Evolutionary conservation across 176 grass and related monocot genomes (phyloP).

Genomic region (Canna indica): DNA sequence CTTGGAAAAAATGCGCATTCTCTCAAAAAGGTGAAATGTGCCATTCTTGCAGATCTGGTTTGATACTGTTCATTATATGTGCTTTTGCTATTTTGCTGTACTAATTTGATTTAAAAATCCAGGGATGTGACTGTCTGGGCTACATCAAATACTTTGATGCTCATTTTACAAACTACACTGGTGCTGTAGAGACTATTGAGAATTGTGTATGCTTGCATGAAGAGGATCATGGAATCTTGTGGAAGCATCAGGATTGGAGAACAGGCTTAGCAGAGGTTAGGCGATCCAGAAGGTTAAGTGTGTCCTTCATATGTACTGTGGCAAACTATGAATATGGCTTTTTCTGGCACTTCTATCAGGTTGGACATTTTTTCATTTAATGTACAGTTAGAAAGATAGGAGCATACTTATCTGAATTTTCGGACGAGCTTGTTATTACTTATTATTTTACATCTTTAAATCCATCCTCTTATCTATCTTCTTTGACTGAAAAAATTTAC

Average conservation of each 20-base stretch:
- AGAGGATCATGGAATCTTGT: slow-evolving; percentile 97
- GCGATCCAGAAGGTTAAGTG: slow-evolving; percentile 88
- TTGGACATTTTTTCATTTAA: slow-evolving; percentile 15
- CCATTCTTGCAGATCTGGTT: slow-evolving; percentile 3
- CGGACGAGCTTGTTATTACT: not conserved
- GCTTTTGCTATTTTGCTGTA: slow-evolving; percentile 2
- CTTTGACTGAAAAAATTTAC: not conserved
- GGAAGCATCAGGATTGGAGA: slow-evolving; percentile 99
- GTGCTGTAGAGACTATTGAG: slow-evolving; percentile 94
- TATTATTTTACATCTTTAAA: no score
- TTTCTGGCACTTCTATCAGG: slow-evolving; percentile 99
- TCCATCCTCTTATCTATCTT: no score
- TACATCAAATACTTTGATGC: slow-evolving; percentile 99
- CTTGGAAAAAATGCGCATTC: slow-evolving; percentile 99
- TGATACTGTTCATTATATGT: slow-evolving; percentile 14
- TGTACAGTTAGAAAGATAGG: not conserved
- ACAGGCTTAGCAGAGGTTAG: slow-evolving; percentile 97
- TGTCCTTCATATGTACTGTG: slow-evolving; percentile 98
- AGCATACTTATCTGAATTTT: not conserved
- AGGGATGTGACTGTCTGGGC: slow-evolving; percentile 98
- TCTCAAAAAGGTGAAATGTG: slow-evolving; percentile 70
- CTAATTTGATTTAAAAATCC: slow-evolving; percentile 15
- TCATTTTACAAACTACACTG: slow-evolving; percentile 96
- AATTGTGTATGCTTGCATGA: slow-evolving; percentile 98
- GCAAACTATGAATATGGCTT: slow-evolving; percentile 99